Evolutionary conservation across 331 rosid species (phyloP).

Genomic region (Spiraea crenata): DNA sequence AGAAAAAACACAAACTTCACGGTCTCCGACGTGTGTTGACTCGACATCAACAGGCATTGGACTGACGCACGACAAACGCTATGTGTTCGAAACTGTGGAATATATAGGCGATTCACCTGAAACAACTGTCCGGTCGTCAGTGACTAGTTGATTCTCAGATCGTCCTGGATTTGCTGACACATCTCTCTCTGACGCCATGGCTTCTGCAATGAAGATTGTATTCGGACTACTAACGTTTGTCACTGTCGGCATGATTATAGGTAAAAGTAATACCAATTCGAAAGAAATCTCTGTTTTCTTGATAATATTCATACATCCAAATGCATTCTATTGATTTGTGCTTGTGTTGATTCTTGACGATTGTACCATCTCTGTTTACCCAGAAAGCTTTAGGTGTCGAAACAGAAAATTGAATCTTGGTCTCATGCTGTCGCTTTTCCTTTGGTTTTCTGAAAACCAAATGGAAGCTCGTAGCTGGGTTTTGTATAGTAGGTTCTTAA

Average conservation of each 20-base stretch:
- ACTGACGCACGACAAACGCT: no score
- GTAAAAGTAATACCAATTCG: conserved; percentile 38
- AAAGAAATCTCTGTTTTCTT: neutral
- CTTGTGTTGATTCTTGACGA: neutral
- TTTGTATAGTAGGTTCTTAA: neutral
- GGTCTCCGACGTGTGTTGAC: no score
- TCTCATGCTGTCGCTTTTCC: neutral
- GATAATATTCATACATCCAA: neutral
- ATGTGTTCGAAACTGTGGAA: no score
- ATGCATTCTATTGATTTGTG: neutral
- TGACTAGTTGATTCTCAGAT: neutral
- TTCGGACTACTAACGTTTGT: conserved; percentile 89
- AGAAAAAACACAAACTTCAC: no score
- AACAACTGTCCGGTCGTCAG: no score
- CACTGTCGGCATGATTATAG: conserved; percentile 91
- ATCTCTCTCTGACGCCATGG: conserved; percentile 36
- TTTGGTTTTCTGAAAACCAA: neutral
- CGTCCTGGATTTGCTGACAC: neutral
- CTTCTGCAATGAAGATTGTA: conserved; percentile 61
- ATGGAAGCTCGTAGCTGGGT: neutral
- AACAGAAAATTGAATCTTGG: neutral
- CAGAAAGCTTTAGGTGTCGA: neutral
- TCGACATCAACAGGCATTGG: no score
- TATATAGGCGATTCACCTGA: no score
- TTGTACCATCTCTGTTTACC: neutral